Conservation (phyloP, 495 filamentous ascomycete species). For the Penicillium argentinense region DNA sequence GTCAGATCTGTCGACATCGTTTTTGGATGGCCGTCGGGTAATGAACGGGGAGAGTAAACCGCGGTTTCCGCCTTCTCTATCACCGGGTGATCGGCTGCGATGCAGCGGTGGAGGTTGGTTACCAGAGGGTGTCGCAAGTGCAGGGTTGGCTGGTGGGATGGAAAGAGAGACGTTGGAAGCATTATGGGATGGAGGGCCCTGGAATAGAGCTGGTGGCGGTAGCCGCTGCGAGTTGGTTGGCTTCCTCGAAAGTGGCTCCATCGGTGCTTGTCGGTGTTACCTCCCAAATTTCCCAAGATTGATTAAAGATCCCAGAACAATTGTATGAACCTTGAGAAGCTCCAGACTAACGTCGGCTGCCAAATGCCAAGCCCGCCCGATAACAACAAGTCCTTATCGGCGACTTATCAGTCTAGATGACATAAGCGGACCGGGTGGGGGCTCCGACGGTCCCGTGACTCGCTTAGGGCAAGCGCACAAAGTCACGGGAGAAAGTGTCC, state of each 20-base stretch:
- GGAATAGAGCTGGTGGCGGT: slow-evolving; percentile 75
- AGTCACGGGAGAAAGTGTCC: slow-evolving; percentile 24
- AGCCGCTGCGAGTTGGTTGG: slow-evolving; percentile 55
- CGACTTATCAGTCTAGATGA: slow-evolving; percentile 7
- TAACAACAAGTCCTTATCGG: too few relatives aligned
- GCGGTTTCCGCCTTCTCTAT: slow-evolving; percentile 13
- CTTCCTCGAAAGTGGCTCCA: slow-evolving; percentile 30
- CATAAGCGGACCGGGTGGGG: slow-evolving; percentile 16
- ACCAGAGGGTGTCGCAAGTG: slow-evolving; percentile 27
- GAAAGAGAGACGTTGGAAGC: slow-evolving; percentile 71
- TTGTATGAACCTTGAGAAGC: too few relatives aligned
- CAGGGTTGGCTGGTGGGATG: slow-evolving; percentile 40
- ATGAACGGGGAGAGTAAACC: slow-evolving; percentile 40
- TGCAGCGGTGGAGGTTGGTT: slow-evolving; percentile 42
- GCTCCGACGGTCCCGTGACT: slow-evolving; percentile 35
- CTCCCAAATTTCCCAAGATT: too few relatives aligned
- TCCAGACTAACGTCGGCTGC: too few relatives aligned
- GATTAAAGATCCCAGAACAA: too few relatives aligned
- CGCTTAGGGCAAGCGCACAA: slow-evolving; percentile 42
- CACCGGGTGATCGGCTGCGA: slow-evolving; percentile 35
- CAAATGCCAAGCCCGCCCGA: neutral
- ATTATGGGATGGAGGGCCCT: slow-evolving; percentile 75
- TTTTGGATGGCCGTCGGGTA: slow-evolving; percentile 47
- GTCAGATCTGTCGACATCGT: slow-evolving; percentile 70
- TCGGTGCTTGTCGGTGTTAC: too few relatives aligned